Evolutionary conservation across 1,139 yeast species (phyloP).

Genomic region (Pichia kudriavzevii): DNA sequence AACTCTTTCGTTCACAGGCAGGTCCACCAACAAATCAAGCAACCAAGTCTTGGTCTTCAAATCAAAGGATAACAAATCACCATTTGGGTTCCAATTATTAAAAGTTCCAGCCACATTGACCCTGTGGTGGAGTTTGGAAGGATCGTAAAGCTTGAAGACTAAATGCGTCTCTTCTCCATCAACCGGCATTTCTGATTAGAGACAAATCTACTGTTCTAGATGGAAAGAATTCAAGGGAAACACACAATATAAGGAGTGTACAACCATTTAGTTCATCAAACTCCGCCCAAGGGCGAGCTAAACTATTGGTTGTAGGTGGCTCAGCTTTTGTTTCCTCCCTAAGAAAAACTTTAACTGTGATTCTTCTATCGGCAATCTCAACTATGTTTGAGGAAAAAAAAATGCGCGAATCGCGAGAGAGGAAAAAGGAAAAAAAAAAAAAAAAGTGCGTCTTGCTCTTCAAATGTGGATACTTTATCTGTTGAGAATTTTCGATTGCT

Average conservation of each 20-base stretch:
- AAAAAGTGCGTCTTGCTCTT: too few species aligned
- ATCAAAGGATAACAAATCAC: conserved; percentile 6
- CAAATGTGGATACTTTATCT: too few species aligned
- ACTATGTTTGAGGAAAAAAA: too few species aligned
- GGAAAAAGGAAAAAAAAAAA: too few species aligned
- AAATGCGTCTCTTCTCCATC: background rate
- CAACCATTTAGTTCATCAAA: too few species aligned
- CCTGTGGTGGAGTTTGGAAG: background rate
- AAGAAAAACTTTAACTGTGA: too few species aligned
- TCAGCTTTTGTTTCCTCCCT: too few species aligned
- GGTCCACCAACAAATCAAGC: conserved; percentile 3
- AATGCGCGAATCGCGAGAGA: too few species aligned
- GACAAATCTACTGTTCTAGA: background rate
- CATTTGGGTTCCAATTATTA: conserved; percentile 15
- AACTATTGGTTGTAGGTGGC: too few species aligned
- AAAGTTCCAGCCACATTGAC: conserved; percentile 18
- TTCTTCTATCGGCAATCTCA: too few species aligned
- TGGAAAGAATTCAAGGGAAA: background rate
- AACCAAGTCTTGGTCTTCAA: conserved; percentile 10
- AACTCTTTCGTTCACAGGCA: conserved; percentile 15
- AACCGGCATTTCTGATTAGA: background rate
- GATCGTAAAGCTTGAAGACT: conserved; percentile 9
- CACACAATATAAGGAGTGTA: background rate
- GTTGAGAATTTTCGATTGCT: too few species aligned
- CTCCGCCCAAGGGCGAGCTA: too few species aligned